phyloP scores from a whole-genome alignment of 2,329 filamentous ascomycete genomes.

The Pseudogymnoascus destructans region DNA sequence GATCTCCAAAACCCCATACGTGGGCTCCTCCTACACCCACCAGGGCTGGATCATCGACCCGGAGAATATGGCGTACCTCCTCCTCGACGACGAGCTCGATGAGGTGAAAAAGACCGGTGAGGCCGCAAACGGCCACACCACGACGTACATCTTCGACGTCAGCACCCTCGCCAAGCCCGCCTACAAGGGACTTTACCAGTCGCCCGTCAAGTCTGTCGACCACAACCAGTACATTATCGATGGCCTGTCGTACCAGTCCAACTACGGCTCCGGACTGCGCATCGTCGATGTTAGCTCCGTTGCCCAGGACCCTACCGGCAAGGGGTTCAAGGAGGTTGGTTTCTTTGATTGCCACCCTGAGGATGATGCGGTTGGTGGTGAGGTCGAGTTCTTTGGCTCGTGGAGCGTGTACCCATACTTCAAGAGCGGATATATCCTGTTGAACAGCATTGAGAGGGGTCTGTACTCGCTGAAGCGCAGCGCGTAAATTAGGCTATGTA shows the following conservation, averaged over 20 bases:
- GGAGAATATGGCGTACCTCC: slow-evolving; percentile 31
- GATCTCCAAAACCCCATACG: slow-evolving; percentile 36
- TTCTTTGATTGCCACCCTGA: slow-evolving; percentile 28
- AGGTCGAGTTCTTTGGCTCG: slow-evolving; percentile 31
- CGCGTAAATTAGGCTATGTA: not conserved
- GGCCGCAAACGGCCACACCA: slow-evolving; percentile 32
- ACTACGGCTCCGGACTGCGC: slow-evolving; percentile 37
- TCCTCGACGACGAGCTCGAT: slow-evolving; percentile 42
- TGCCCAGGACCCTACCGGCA: slow-evolving; percentile 18
- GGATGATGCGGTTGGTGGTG: slow-evolving; percentile 25
- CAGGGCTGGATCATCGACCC: slow-evolving; percentile 33
- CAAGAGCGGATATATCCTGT: slow-evolving; percentile 28
- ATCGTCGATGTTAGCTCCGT: slow-evolving; percentile 27
- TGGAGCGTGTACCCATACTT: slow-evolving; percentile 32
- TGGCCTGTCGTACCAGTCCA: slow-evolving; percentile 33
- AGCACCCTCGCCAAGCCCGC: slow-evolving; percentile 28
- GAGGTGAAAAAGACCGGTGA: slow-evolving; percentile 31
- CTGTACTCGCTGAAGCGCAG: slow-evolving; percentile 27
- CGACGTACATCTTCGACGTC: slow-evolving; percentile 40
- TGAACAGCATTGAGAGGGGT: slow-evolving; percentile 31
- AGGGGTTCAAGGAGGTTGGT: slow-evolving; percentile 31
- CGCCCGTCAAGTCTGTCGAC: slow-evolving; percentile 29
- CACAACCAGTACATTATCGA: slow-evolving; percentile 35
- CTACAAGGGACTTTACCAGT: slow-evolving; percentile 32
- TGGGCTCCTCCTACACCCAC: slow-evolving; percentile 37